Evolutionary conservation across 2,329 filamentous ascomycete species (phyloP), one percentile per base, ranked within the genome.

Genomic region (Fusarium pseudograminearum): DNA sequence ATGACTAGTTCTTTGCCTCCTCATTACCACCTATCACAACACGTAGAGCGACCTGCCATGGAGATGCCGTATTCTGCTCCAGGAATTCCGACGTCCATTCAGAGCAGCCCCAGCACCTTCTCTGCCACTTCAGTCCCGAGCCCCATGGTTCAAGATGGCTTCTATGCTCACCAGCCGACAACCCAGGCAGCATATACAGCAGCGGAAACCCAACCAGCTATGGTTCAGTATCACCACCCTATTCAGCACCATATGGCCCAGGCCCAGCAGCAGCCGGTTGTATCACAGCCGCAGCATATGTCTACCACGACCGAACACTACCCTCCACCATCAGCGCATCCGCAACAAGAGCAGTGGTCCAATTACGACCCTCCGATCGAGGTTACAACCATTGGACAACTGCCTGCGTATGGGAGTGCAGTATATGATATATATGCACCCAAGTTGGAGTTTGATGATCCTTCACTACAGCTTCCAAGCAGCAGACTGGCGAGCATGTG

Each of bases 51-150:
- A 45, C 79, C 82, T 44, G 70, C 79, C 3, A 78, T 86, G 22
- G 85, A 87, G 52, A 84, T 89, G 24, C 80, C 86, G 0, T 87
- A 85, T 69, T 79, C 81, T n/a, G 73, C 82, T 9, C 78, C 85
- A 18, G 81, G 80, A 46, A 82, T 85, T 64, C 77, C 83, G 28
- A 81, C 82, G 7, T 83, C 87, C 20, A 80, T 89, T 38, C 84
- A 88, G 68, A 89, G 84, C 76, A 90, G 87, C 72, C 87, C 88
- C 2, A 84, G 81, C 61, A 84, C 83, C 72, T 89, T 88, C 76
- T 89, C 88, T 8, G 83, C 87, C 1, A 80, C 82, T 8, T 86
- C 86, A 0, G 83, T 83, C 58, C 83, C 85, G 46, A 87, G 86
- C 68, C 84, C 87, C 2, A 80, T 85, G 22, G 80, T 84, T 12